Conservation (phyloP, 202 grass and related monocot species). For the Carex sylvatica region DNA sequence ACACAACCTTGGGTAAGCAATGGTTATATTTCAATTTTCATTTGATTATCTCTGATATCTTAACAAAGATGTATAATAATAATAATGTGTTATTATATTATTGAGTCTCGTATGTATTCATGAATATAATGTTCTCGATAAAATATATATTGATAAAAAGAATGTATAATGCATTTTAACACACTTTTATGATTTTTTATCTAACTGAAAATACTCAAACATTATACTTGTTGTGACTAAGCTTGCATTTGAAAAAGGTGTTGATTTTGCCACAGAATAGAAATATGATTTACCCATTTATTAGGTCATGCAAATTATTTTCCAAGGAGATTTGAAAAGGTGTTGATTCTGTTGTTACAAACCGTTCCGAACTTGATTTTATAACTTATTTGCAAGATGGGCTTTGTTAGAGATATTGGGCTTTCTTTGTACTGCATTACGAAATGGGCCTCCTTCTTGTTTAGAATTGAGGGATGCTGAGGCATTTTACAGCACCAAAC, state of each 20-base stretch:
- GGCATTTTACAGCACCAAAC: no score
- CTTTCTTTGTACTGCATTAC: not conserved
- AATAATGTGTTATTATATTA: not conserved
- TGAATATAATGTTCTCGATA: not conserved
- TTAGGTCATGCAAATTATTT: not conserved
- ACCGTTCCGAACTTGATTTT: not conserved
- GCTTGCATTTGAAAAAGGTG: not conserved
- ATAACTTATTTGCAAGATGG: not conserved
- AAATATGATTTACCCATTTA: no score
- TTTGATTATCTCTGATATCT: not conserved
- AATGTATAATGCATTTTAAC: not conserved
- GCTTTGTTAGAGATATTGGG: not conserved
- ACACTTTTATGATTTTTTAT: not conserved
- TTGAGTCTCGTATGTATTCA: not conserved
- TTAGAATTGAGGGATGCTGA: no score
- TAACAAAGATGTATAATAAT: not conserved
- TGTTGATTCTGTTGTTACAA: not conserved
- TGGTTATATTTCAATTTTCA: no score
- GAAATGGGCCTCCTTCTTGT: not conserved
- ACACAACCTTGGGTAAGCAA: no score
- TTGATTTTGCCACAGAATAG: not conserved
- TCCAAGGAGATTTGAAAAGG: not conserved
- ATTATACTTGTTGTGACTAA: not conserved
- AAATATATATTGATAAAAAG: not conserved
- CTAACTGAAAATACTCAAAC: not conserved